Conservation (phyloP, 768 basidiomycete genomes). For the Calvatia gigantea region DNA sequence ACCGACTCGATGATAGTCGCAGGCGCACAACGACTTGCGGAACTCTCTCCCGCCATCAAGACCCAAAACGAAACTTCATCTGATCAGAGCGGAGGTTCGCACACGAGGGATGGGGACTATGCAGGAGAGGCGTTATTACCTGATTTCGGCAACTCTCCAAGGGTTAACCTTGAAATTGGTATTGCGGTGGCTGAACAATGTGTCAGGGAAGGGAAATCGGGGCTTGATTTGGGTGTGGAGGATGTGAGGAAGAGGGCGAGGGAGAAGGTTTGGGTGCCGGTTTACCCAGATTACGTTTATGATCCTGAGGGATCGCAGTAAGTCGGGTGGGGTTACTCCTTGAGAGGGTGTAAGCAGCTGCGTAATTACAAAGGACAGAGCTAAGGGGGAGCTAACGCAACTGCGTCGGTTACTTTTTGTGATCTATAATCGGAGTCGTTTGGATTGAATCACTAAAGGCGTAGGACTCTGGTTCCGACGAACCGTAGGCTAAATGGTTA, state of each 20-base stretch:
- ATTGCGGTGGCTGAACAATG: constrained; percentile 79
- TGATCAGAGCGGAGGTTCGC: too few species aligned
- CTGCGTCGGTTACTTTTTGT: neutral
- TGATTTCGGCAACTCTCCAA: constrained; percentile 69
- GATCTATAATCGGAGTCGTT: neutral
- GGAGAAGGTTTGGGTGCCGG: constrained; percentile 58
- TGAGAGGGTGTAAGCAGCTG: too few species aligned
- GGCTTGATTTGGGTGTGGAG: constrained; percentile 36
- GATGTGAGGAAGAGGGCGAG: constrained; percentile 51
- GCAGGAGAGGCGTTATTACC: constrained; percentile 72
- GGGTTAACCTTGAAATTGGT: constrained; percentile 77
- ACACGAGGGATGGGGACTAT: constrained; percentile 35
- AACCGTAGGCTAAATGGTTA: too few species aligned
- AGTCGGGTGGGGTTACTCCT: neutral
- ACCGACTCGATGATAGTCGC: constrained; percentile 89
- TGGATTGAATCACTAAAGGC: too few species aligned
- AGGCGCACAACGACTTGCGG: constrained; percentile 69
- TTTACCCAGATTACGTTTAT: constrained; percentile 63
- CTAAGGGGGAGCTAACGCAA: neutral
- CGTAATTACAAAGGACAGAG: too few species aligned
- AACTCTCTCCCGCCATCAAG: constrained; percentile 62
- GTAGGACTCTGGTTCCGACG: too few species aligned
- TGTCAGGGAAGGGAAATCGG: constrained; percentile 64
- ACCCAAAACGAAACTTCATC: constrained; percentile 28
- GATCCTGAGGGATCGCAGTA: constrained; percentile 48